phyloP scores from a whole-genome alignment of 2,329 filamentous ascomycete genomes.

The Sclerotinia spermophila region DNA sequence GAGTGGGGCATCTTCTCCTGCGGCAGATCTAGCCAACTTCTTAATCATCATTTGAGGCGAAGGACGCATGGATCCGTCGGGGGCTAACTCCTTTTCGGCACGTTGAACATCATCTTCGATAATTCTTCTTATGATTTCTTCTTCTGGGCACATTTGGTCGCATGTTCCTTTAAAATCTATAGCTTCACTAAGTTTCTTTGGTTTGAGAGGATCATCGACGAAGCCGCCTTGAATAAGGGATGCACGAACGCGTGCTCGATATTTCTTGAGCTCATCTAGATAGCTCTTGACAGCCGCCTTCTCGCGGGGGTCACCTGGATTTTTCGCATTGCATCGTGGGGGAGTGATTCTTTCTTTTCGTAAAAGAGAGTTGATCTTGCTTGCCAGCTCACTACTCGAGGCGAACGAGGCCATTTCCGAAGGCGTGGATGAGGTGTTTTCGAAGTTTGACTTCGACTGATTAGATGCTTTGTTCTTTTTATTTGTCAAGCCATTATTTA shows the following conservation, averaged over 20 bases:
- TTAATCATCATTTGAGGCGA: conserved; percentile 59
- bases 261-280: conserved; percentile 53
- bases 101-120: conserved; percentile 56
- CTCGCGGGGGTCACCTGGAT: conserved; percentile 26
- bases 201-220: conserved; percentile 62
- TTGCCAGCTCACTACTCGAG: conserved; percentile 39
- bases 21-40: conserved; percentile 63
- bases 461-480: conserved; percentile 6
- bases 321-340: conserved; percentile 23
- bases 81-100: conserved; percentile 48
- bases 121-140: conserved; percentile 61
- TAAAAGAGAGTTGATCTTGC: conserved; percentile 50
- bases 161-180: conserved; percentile 66
- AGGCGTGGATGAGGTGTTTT: neutral
- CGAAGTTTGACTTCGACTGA: neutral
- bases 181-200: conserved; percentile 58
- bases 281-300: conserved; percentile 53
- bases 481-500: neutral
- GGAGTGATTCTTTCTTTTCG: conserved; percentile 45
- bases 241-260: conserved; percentile 53
- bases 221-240: conserved; percentile 57
- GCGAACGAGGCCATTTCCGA: conserved; percentile 9
- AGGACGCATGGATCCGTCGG: conserved; percentile 44
- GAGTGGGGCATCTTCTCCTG: conserved; percentile 63
- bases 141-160: conserved; percentile 67